Evolutionary conservation across 179 eudicot species (phyloP).

Genomic region (Vitellaria paradoxa): DNA sequence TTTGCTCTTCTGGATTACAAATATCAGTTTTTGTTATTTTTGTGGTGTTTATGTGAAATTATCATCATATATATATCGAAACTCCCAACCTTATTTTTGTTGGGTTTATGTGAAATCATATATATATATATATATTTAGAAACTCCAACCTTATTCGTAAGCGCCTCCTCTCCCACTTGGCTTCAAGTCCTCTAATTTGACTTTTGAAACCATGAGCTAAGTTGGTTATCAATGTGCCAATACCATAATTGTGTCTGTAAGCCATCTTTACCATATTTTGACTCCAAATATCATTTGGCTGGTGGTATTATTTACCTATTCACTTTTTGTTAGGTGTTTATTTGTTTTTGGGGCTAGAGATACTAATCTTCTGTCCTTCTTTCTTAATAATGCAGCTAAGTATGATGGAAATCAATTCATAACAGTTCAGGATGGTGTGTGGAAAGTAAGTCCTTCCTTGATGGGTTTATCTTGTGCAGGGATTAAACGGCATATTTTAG

Average conservation of each 20-base stretch:
- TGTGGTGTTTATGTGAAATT: too few species aligned
- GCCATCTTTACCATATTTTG: constrained; percentile 7
- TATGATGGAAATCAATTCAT: constrained; percentile 87
- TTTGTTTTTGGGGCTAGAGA: constrained; percentile 5
- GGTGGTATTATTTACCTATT: background rate
- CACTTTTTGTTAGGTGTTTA: background rate
- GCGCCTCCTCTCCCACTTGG: background rate
- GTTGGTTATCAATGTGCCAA: background rate
- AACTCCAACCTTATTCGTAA: background rate
- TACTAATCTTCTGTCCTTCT: constrained; percentile 26
- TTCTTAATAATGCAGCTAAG: constrained; percentile 52
- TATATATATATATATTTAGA: background rate
- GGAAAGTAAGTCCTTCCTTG: constrained; percentile 63
- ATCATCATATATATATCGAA: background rate
- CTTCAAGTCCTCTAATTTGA: background rate
- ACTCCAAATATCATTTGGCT: background rate
- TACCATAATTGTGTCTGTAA: constrained; percentile 1
- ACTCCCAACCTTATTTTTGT: background rate
- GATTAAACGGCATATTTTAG: background rate
- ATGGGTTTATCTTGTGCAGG: background rate
- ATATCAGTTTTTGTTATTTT: too few species aligned
- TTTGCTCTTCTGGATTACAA: background rate
- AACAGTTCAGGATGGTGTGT: constrained; percentile 65
- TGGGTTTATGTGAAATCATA: background rate
- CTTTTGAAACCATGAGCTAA: background rate